phyloP scores from a whole-genome alignment of 345 rosid species.

The Sisymbrium altissimum region DNA sequence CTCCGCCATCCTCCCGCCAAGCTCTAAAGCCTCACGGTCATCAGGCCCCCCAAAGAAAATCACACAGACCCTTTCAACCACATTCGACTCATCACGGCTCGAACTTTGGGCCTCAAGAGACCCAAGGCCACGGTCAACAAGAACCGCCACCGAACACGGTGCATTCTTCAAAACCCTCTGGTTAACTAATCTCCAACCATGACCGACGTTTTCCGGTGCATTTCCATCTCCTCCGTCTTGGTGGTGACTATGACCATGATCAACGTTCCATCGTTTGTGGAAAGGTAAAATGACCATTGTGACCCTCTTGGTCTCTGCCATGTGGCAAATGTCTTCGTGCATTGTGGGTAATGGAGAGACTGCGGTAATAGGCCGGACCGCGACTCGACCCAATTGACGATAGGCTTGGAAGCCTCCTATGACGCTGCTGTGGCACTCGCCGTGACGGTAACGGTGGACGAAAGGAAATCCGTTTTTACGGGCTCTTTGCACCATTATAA shows the following conservation, averaged over 20 bases:
- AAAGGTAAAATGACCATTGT: conserved; percentile 67
- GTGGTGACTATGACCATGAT: conserved; percentile 30
- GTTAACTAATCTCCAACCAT: conserved; percentile 75
- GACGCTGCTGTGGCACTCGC: conserved; percentile 54
- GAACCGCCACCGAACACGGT: conserved; percentile 72
- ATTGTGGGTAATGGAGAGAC: conserved; percentile 60
- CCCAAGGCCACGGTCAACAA: conserved; percentile 82
- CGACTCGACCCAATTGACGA: conserved; percentile 63
- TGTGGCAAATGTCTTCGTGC: conserved; percentile 82
- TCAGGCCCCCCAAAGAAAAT: conserved; percentile 81
- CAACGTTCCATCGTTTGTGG: conserved; percentile 61
- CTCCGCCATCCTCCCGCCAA: conserved; percentile 74
- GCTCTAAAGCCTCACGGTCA: conserved; percentile 70
- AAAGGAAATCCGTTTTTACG: conserved; percentile 70
- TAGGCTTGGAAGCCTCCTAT: conserved; percentile 64
- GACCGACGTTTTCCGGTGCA: conserved; percentile 55
- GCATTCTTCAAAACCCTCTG: conserved; percentile 66
- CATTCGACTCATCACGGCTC: conserved; percentile 8
- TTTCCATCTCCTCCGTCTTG: conserved; percentile 35
- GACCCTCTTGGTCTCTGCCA: conserved; percentile 65
- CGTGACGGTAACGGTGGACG: conserved; percentile 49
- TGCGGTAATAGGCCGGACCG: conserved; percentile 58
- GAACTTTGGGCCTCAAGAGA: conserved; percentile 31
- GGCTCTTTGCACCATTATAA: conserved; percentile 64
- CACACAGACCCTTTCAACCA: conserved; percentile 50